phyloP scores from a whole-genome alignment of 371 early-diverging fungal genomes.

The Apophysomyces ossiformis region DNA sequence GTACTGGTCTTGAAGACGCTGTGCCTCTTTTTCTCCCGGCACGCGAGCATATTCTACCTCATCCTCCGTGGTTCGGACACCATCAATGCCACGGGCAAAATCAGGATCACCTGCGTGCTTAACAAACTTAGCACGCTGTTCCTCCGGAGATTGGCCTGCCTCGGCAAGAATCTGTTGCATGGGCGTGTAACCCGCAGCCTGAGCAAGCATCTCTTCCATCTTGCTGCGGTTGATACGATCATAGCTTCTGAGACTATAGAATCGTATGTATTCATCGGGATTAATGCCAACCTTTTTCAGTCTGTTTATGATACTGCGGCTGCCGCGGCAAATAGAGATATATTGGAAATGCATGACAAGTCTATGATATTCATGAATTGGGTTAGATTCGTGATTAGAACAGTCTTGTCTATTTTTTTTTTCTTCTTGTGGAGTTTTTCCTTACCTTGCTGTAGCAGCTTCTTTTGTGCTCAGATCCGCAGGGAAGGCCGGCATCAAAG shows the following conservation, averaged over 20 bases:
- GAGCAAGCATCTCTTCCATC: constrained; percentile 44
- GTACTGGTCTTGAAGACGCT: not conserved
- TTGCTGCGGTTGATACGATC: constrained; percentile 54
- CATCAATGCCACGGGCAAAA: constrained; percentile 20
- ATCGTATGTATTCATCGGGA: constrained; percentile 68
- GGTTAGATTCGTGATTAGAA: not conserved
- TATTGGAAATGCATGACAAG: constrained; percentile 81
- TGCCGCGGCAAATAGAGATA: constrained; percentile 73
- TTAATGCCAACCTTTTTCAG: constrained; percentile 59
- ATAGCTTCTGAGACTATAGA: constrained; percentile 73
- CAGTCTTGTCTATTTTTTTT: no score
- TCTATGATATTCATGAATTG: constrained; percentile 23
- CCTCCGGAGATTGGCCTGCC: constrained; percentile 6
- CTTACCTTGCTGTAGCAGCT: constrained; percentile 73
- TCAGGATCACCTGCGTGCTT: constrained; percentile 39
- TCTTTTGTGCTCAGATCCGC: constrained; percentile 77
- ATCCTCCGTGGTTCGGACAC: not conserved
- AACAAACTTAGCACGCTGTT: constrained; percentile 25
- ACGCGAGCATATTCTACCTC: constrained; percentile 26
- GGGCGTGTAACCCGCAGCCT: constrained; percentile 41
- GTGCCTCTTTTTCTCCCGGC: constrained; percentile 23
- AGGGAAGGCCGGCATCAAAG: constrained; percentile 91
- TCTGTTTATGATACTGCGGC: constrained; percentile 60
- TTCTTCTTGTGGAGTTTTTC: not conserved
- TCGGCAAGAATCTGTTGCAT: constrained; percentile 8